phyloP scores from a whole-genome alignment of 2,329 filamentous ascomycete genomes.

The Cladobotryum protrusum region DNA sequence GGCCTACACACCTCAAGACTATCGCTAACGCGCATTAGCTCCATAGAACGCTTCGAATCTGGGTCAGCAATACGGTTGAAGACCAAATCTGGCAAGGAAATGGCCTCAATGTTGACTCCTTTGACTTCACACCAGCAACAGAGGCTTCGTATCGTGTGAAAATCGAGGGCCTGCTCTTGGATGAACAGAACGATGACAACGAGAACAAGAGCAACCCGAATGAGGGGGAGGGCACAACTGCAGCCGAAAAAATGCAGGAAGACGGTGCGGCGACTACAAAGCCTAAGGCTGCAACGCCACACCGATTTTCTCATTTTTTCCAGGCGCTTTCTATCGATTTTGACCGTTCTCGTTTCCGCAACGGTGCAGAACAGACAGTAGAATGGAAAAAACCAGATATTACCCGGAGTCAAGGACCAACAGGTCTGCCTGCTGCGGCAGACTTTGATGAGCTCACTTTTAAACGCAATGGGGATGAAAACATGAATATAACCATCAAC shows the following conservation, averaged over 20 bases:
- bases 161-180: slow-evolving; percentile 80
- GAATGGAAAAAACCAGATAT: slow-evolving; percentile 81
- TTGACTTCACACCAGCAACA: slow-evolving; percentile 72
- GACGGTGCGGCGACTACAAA: slow-evolving; percentile 25
- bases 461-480: slow-evolving; percentile 86
- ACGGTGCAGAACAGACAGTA: slow-evolving; percentile 52
- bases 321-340: slow-evolving; percentile 71
- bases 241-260: slow-evolving; percentile 21
- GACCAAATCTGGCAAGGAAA: slow-evolving; percentile 87
- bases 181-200: slow-evolving; percentile 57
- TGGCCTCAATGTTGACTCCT: slow-evolving; percentile 62
- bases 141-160: slow-evolving; percentile 84
- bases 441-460: slow-evolving; percentile 92
- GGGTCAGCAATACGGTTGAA: slow-evolving; percentile 91
- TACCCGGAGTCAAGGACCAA: slow-evolving; percentile 40
- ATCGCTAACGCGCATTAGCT: slow-evolving; percentile 40
- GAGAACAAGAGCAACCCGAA: slow-evolving; percentile 27
- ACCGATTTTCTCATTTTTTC: slow-evolving; percentile 71
- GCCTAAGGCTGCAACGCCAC: slow-evolving; percentile 28
- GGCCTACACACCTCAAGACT: slow-evolving; percentile 30
- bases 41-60: slow-evolving; percentile 80
- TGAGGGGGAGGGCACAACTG: slow-evolving; percentile 30
- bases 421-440: slow-evolving; percentile 47
- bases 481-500: slow-evolving; percentile 84
- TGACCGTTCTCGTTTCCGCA: slow-evolving; percentile 54